Evolutionary conservation across 1,284 basidiomycete species (phyloP).

Genomic region (Tilletia horrida): DNA sequence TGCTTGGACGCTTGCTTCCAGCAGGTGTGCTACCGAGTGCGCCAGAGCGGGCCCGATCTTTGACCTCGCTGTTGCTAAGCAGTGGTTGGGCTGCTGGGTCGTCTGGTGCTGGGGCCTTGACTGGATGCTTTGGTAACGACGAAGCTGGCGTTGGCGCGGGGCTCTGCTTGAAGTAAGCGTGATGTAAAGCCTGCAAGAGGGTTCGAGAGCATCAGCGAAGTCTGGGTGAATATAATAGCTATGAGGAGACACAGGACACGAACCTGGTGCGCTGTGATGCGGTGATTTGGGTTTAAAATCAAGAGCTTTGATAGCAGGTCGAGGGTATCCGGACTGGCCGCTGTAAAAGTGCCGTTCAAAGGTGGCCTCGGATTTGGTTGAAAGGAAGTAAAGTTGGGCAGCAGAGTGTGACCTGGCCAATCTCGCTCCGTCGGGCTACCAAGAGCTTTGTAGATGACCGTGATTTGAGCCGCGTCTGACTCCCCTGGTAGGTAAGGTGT

Average conservation of each 20-base stretch:
- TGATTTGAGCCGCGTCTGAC: constrained; percentile 91
- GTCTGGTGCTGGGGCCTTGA: constrained; percentile 23
- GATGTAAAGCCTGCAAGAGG: constrained; percentile 34
- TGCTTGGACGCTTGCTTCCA: background rate
- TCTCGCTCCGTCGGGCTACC: constrained; percentile 93
- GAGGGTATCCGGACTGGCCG: constrained; percentile 79
- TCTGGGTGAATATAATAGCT: too few relatives aligned
- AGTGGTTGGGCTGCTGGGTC: constrained; percentile 7
- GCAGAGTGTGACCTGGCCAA: constrained; percentile 68
- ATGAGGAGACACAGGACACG: background rate
- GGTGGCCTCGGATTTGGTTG: constrained; percentile 70
- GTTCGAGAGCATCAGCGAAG: background rate
- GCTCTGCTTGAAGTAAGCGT: constrained; percentile 42
- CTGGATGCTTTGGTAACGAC: constrained; percentile 43
- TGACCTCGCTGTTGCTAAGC: constrained; percentile 18
- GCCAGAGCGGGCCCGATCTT: background rate
- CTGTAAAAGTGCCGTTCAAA: constrained; percentile 80
- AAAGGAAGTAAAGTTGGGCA: constrained; percentile 41
- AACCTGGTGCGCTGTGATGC: constrained; percentile 66
- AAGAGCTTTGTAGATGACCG: constrained; percentile 86
- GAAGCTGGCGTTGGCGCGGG: constrained; percentile 42
- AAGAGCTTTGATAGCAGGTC: constrained; percentile 78
- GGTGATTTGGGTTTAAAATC: constrained; percentile 77
- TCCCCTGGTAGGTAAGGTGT: constrained; percentile 89
- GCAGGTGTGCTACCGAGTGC: background rate